Percentiles rank a stretch among this genome's conserved stretches.
These are phyloP conservation scores for Kwoniella sp. DNA, from an alignment of 768 basidiomycete species.

Conservation along the genomic window DNA sequence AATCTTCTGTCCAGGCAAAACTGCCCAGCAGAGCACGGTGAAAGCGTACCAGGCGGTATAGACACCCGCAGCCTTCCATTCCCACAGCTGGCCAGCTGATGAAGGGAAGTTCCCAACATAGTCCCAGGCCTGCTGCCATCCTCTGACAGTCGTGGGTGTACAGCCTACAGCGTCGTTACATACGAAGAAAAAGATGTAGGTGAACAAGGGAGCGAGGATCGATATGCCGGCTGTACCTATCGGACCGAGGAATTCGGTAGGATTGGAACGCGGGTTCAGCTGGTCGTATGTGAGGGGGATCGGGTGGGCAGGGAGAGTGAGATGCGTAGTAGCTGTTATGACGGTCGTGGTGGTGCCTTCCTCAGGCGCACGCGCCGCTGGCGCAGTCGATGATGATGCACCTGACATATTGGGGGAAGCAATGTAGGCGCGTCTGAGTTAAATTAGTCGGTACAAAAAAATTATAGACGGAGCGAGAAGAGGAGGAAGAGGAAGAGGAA, in stretches of 20 bases:
- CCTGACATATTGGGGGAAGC: constrained; percentile 1
- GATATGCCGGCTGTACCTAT: constrained; percentile 40
- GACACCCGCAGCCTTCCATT: constrained; percentile 71
- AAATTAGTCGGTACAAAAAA: not conserved
- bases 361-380: too few species aligned
- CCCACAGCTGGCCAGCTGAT: constrained; percentile 68
- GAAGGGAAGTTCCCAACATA: constrained; percentile 39
- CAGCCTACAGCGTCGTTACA: constrained; percentile 55
- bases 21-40: constrained; percentile 74
- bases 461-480: not conserved
- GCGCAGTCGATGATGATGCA: not conserved
- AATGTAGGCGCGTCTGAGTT: not conserved
- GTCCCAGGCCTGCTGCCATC: constrained; percentile 32
- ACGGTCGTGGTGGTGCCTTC: constrained; percentile 42
- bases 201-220: constrained; percentile 44
- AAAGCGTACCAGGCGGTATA: constrained; percentile 93
- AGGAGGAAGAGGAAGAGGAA: constrained; percentile 6
- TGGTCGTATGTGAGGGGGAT: constrained; percentile 47
- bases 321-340: constrained; percentile 50
- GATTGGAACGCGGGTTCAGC: constrained; percentile 47
- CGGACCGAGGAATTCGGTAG: constrained; percentile 55
- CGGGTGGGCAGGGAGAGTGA: constrained; percentile 50
- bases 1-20: constrained; percentile 74
- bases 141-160: constrained; percentile 33
- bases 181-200: constrained; percentile 50